phyloP scores from a whole-genome alignment of 2,329 filamentous ascomycete species.

The Monosporascus cannonballus region DNA sequence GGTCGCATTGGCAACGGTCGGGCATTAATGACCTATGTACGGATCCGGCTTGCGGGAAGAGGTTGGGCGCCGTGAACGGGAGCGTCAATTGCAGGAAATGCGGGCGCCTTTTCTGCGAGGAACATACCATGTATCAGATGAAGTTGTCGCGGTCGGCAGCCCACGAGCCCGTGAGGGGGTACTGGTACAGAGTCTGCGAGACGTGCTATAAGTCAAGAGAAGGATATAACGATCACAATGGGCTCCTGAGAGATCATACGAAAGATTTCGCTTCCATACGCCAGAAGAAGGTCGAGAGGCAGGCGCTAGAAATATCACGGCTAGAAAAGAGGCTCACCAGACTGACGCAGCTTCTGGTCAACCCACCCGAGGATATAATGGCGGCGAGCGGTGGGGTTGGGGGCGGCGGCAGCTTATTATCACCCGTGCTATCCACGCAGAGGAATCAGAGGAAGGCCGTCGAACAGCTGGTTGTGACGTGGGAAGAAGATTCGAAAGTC shows the following conservation, averaged over 20 bases:
- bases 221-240: constrained; percentile 87
- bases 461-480: constrained; percentile 88
- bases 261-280: constrained; percentile 64
- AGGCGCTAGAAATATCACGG: constrained; percentile 80
- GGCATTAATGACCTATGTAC: constrained; percentile 74
- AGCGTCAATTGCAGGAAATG: constrained; percentile 92
- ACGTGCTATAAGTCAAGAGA: constrained; percentile 98
- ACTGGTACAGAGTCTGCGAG: constrained; percentile 94
- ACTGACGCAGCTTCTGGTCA: constrained; percentile 76
- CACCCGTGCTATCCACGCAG: constrained; percentile 58
- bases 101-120: constrained; percentile 89
- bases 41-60: constrained; percentile 78
- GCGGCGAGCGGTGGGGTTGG: constrained; percentile 31
- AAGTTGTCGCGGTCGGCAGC: constrained; percentile 84
- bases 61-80: constrained; percentile 71
- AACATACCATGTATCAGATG: constrained; percentile 99
- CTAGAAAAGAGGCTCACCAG: constrained; percentile 89
- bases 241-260: constrained; percentile 66
- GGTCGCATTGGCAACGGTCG: constrained; percentile 80
- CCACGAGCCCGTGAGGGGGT: constrained; percentile 82
- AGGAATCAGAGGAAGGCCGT: constrained; percentile 72
- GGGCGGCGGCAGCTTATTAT: constrained; percentile 48
- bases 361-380: constrained; percentile 61
- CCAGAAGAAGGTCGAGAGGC: constrained; percentile 73
- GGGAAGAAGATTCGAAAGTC: constrained; percentile 87